Base-by-base conservation (phyloP, 441 rosid genomes). In the Populus hybrid region DNA sequence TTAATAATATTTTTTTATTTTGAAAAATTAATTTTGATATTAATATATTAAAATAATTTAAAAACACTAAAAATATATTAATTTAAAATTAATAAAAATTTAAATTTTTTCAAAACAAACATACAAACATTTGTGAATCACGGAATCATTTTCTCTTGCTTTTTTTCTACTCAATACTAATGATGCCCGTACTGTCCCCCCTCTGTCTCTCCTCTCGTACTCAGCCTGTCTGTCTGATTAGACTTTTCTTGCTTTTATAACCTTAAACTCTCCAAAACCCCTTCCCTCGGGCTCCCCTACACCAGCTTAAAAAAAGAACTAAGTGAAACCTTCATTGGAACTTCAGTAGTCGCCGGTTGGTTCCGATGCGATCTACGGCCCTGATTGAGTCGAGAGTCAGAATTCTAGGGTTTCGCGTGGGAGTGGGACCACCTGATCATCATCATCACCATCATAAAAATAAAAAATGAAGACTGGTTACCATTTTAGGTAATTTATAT, bases 281-380 rank as follows among this genome's bases (percentile, higher is more conserved):
- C 26, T 18, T 26, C 24, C 18, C 26, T 10, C 12, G 23, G 68
- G 3, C 65, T 34, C 11, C 6, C 2, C 18, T 32, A 38, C 32
- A 30, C 32, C 32, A 30, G 32, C 32, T 30, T 3, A 73, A 57
- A 69, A 70, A 72, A 53, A 30, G 32, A 30, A 30, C 32, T 3
- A 30, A 30, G 32, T 30, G 35, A 72, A 65, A 69, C 42, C 4
- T 3, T 30, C 32, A 30, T 30, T 4, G 32, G 32, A 30, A 71
- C 67, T 74, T 78, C 72, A 80, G 36, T 81, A 35, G 38, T 70
- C 21, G 36, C 82, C 30, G 77, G 40, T 38, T n/a, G 36, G 59
- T 65, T 14, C 76, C 82, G 76, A 67, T 30, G 83, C 81, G 87
- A 86, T 88, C 88, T 73, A 75, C 78, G 76, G 79, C 83, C 73